Evolutionary conservation across 306 rosid genomes (phyloP), one percentile per base, ranked within the genome.

Genomic region (Acacia acuminata): DNA sequence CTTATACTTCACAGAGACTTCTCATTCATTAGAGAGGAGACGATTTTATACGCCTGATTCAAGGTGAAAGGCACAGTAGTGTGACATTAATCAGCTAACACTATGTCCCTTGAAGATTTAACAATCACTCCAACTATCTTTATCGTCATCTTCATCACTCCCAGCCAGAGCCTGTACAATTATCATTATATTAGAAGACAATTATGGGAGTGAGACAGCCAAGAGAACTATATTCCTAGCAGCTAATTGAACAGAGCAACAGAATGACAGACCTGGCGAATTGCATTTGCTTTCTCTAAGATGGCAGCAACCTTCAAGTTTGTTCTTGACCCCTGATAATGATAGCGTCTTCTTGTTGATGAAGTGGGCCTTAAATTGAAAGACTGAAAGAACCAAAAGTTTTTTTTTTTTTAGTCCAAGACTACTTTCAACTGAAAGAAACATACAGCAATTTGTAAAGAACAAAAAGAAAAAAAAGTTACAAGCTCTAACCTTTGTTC

Each of bases 251-350:
- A 76, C 32, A 56, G 27, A 63, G 70, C 50, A 75, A 79, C 60
- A 85, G 84, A 76, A 75, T 77, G 89, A 89, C 58, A 55, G 60
- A 91, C 99, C 99, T 94, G 99, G 74, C 98, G 99, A 80, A 96
- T 92, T 19, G 98, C 81, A 79, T 87, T 94, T 78, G 97, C 99
- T 85, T 89, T 96, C 88, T 92, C 98, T 84, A 96, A 86, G 77
- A 96, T 90, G 50, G 99, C 97, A 58, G 97, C 94, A 73, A 96
- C 94, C 85, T 86, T 94, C 94, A 94, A 88, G 82, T 94, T 92
- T 32, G 97, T 91, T 81, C 79, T 90, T 2, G 96, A 97, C 88
- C 93, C 99, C 71, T 82, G 96, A 67, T 91, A 58, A 72, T 82
- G 94, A 70, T 90, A 64, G 75, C 80, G 89, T 81, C 93, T 93